These are phyloP conservation scores for Chalciporus piperatus DNA, from an alignment of 768 basidiomycete genomes.

Conservation along the genomic window DNA sequence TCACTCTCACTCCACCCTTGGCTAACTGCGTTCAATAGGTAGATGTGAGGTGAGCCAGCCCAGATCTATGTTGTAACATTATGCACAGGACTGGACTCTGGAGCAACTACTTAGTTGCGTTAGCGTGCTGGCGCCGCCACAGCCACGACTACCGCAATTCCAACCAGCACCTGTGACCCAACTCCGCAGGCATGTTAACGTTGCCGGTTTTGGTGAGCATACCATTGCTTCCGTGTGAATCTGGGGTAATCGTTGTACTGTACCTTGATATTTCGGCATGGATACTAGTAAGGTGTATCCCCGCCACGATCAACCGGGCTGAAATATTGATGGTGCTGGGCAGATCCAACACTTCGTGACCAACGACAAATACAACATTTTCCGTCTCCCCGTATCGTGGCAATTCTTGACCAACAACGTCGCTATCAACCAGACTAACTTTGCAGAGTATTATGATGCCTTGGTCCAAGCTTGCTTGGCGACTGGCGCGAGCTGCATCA, in stretches of 20 bases:
- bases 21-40: constrained; percentile 5
- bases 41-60: constrained; percentile 2
- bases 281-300: neutral
- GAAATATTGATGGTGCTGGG: constrained; percentile 29
- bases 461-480: constrained; percentile 12
- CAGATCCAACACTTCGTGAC: constrained; percentile 59
- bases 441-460: constrained; percentile 9
- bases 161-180: neutral
- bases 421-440: constrained; percentile 26
- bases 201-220: constrained; percentile 11
- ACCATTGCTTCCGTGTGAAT: neutral
- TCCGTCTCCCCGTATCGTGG: constrained; percentile 59
- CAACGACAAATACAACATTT: constrained; percentile 50
- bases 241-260: neutral
- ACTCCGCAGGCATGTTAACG: constrained; percentile 11
- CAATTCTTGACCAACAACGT: constrained; percentile 45
- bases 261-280: constrained; percentile 8
- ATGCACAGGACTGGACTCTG: constrained; percentile 5
- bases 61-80: neutral
- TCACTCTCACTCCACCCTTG: neutral
- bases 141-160: neutral
- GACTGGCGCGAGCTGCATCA: constrained; percentile 8
- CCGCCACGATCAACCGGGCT: no score
- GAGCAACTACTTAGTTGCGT: constrained; percentile 7
- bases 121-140: neutral